Evolutionary conservation across 75 land plant species (phyloP).

Genomic region (Pinus taeda): DNA sequence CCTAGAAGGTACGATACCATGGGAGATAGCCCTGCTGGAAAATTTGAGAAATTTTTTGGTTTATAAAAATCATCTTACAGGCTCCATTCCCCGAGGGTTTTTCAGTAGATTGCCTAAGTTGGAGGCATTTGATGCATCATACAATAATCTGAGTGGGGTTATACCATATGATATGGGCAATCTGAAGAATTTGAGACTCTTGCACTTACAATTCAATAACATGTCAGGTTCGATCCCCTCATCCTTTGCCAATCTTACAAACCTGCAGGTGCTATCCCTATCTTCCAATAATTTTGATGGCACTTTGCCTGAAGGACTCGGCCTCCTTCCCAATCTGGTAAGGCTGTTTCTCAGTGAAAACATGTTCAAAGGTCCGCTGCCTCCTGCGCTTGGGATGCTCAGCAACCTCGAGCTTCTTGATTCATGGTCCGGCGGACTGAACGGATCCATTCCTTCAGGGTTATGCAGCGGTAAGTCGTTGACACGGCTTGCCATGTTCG

Average conservation of each 20-base stretch:
- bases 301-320: slow-evolving; percentile 36
- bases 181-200: too few species aligned
- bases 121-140: too few species aligned
- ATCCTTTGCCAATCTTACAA: slow-evolving; percentile 55
- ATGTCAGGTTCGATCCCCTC: slow-evolving; percentile 54
- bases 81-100: too few species aligned
- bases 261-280: slow-evolving; percentile 48
- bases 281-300: slow-evolving; percentile 56
- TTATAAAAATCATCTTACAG: slow-evolving; percentile 43
- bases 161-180: too few species aligned
- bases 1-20: slow-evolving; percentile 51
- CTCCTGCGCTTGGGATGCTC: background rate
- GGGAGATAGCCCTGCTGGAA: slow-evolving; percentile 34
- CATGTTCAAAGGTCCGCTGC: slow-evolving; percentile 9
- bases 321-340: slow-evolving; percentile 21
- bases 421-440: background rate
- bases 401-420: background rate
- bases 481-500: too few species aligned
- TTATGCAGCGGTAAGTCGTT: background rate
- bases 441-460: background rate
- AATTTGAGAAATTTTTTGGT: slow-evolving; percentile 56
- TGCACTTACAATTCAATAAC: too few species aligned
- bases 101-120: too few species aligned
- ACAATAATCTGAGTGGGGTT: too few species aligned
- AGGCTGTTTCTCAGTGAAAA: slow-evolving; percentile 31